These are phyloP conservation scores for Leucogyrophana mollusca DNA, from an alignment of 768 basidiomycete species.

Conservation along the genomic window DNA sequence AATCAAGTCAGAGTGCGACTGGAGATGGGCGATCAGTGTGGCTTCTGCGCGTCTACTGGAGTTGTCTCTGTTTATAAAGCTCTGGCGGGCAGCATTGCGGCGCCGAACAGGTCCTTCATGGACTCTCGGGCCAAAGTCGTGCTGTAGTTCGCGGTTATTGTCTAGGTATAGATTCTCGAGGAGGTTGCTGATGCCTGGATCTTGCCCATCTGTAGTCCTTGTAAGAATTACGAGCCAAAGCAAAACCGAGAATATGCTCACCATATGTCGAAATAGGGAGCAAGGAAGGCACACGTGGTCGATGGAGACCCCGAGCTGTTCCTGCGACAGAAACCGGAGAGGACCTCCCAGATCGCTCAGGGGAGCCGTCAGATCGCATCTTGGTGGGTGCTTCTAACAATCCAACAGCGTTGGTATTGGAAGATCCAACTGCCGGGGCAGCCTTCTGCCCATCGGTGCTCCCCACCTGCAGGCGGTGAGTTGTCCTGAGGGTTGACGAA, in stretches of 20 bases:
- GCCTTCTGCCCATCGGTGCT: conserved; percentile 80
- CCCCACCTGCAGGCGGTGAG: conserved; percentile 67
- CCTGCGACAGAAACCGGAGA: conserved; percentile 70
- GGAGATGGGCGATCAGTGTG: conserved; percentile 79
- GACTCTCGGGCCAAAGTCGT: conserved; percentile 90
- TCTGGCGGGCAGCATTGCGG: conserved; percentile 69
- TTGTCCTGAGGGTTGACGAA: conserved; percentile 55
- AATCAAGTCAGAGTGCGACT: conserved; percentile 78
- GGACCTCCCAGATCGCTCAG: conserved; percentile 72
- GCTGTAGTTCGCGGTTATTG: conserved; percentile 78
- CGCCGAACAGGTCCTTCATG: conserved; percentile 80
- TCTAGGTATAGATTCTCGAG: conserved; percentile 90
- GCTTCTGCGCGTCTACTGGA: conserved; percentile 64
- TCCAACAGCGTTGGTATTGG: conserved; percentile 79
- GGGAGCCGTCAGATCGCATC: conserved; percentile 62
- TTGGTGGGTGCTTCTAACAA: conserved; percentile 75
- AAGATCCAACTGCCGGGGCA: conserved; percentile 86
- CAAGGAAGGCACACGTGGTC: conserved; percentile 49
- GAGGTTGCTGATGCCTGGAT: conserved; percentile 84
- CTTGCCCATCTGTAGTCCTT: conserved; percentile 69
- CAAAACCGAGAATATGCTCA: conserved; percentile 27
- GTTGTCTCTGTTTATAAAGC: conserved; percentile 65
- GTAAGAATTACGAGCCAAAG: background rate
- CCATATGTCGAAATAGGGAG: conserved; percentile 73
- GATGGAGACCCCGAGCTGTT: conserved; percentile 47